Percentiles rank a stretch among this genome's conserved stretches.
Conservation (phyloP, 129 eudicot species). For the Saposhnikovia divaricata region DNA sequence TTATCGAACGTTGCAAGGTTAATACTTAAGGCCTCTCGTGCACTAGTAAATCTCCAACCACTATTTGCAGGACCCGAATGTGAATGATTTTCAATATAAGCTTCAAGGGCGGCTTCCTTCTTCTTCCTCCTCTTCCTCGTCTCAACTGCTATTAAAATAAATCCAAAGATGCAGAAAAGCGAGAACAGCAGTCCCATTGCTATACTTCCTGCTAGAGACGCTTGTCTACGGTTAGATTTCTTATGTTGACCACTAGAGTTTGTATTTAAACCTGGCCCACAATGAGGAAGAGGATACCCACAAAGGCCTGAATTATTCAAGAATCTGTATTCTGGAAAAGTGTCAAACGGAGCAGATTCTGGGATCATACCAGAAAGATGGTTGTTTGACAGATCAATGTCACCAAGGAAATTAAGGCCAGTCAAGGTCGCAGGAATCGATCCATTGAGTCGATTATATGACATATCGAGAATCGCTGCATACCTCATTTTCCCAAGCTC, state of each 20-base stretch:
- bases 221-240: constrained; percentile 54
- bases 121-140: constrained; percentile 55
- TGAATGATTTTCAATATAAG: constrained; percentile 57
- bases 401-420: constrained; percentile 57
- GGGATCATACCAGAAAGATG: constrained; percentile 69
- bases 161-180: constrained; percentile 74
- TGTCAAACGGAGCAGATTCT: constrained; percentile 70
- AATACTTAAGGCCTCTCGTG: constrained; percentile 80
- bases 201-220: constrained; percentile 83
- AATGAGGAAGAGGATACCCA: constrained; percentile 62
- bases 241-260: constrained; percentile 28
- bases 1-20: constrained; percentile 75
- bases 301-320: constrained; percentile 76
- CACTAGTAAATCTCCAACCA: constrained; percentile 72
- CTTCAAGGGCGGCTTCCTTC: constrained; percentile 70
- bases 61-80: constrained; percentile 45
- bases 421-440: constrained; percentile 66
- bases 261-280: constrained; percentile 17
- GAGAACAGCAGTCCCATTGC: constrained; percentile 85
- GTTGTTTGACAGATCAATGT: constrained; percentile 72
- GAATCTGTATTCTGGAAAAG: constrained; percentile 60
- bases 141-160: constrained; percentile 56
- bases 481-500: constrained; percentile 66
- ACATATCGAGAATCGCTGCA: constrained; percentile 73
- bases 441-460: constrained; percentile 65